These are phyloP conservation scores for Flaveria brownii DNA, from an alignment of 129 eudicot species.

Conservation along the genomic window DNA sequence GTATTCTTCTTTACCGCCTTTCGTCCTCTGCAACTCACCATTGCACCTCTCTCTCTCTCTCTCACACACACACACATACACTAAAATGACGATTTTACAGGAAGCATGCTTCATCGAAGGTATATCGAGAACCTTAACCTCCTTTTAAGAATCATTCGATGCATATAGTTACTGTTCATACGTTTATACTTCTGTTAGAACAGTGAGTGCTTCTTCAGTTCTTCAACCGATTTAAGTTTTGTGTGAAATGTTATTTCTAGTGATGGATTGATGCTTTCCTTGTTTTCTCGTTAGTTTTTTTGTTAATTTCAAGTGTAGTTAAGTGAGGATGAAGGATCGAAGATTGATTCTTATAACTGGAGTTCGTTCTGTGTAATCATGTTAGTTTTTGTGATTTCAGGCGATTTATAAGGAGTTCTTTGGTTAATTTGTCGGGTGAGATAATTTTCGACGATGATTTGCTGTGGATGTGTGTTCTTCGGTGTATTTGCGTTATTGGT, in stretches of 20 bases:
- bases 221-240: no score
- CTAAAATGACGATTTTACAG: slow-evolving; percentile 20
- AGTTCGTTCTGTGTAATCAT: neutral
- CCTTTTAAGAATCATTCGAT: no score
- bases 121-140: slow-evolving; percentile 21
- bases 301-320: slow-evolving; percentile 13
- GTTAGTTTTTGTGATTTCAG: slow-evolving; percentile 17
- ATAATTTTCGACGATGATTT: slow-evolving; percentile 36
- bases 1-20: neutral
- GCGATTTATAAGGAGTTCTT: slow-evolving; percentile 11
- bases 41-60: slow-evolving; percentile 12
- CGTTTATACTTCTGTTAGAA: no score
- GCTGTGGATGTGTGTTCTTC: slow-evolving; percentile 36
- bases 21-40: slow-evolving; percentile 23
- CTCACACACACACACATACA: slow-evolving; percentile 10
- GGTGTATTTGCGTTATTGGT: slow-evolving; percentile 35
- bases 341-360: neutral
- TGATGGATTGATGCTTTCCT: slow-evolving; percentile 35
- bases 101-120: slow-evolving; percentile 21
- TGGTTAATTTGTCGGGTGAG: slow-evolving; percentile 24
- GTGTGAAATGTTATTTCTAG: no score
- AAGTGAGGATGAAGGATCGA: neutral
- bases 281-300: slow-evolving; percentile 28
- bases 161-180: no score
- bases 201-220: no score